Evolutionary conservation across 1,284 basidiomycete species (phyloP), one percentile per base, ranked within the genome.

Genomic region (Stygiomarasmius scandens): DNA sequence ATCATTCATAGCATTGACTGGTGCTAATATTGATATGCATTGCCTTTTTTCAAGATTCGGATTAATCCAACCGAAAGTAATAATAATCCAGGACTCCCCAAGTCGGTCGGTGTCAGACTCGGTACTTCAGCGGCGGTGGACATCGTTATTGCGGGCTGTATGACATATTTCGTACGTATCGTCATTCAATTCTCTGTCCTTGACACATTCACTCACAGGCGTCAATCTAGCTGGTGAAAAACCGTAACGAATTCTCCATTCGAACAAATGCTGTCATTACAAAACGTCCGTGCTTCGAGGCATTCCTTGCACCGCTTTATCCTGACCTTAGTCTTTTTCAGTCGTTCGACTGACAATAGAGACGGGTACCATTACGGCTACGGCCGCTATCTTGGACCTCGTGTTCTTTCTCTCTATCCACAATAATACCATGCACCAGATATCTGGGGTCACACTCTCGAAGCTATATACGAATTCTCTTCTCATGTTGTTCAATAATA

Each of bases 401-500:
- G 14, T 62, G 11, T 62, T 62, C 49, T 64, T 62, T 23, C 29
- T 62, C n/a, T 38, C 48, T 27, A 45, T 54, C 19, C 46, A 43
- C 5, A 27, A 57, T 27, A 64, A 64, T 47, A 56, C 49, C 0
- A 55, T 64, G 3, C 63, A 64, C 23, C 63, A 62, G 45, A 49
- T 59, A 23, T 59, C 59, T 19, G 63, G 61, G 16, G 59, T 64
- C 16, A 60, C 52, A 10, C 49, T 64, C 43, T 64, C 58, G 51
- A 64, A 64, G 50, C 16, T 64, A 16, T 64, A 64, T 49, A 58
- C 56, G 55, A 62, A 64, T 54, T 57, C 60, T 6, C 46, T 62
- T 4, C 51, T 64, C 19, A 58, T 64, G 6, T 49, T 64, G 14
- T 62, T 62, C 56, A 64, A 64, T 49, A 62, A 64, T 50, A 58